A percentile compares a stretch with the other conserved stretches of the same genome.
Evolutionary conservation across 1,139 yeast species (phyloP).

Genomic region (Ogataea hybrid): DNA sequence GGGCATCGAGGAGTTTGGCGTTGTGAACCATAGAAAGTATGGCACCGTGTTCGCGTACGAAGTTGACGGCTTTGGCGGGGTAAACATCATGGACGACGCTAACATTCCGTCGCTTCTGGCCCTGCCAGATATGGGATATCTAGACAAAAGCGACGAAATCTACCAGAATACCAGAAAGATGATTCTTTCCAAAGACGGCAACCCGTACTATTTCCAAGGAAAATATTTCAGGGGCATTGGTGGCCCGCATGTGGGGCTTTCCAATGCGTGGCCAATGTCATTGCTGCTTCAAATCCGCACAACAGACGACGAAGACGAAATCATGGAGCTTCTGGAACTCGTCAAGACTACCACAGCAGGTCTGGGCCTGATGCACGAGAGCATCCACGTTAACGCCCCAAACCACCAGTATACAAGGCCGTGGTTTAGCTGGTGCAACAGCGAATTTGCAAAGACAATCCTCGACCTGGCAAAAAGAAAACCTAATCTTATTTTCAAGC

Average conservation of each 20-base stretch:
- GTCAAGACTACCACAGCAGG: conserved; percentile 65
- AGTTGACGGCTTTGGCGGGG: conserved; percentile 83
- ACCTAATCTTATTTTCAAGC: conserved; percentile 67
- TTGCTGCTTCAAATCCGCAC: conserved; percentile 72
- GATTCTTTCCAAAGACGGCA: conserved; percentile 67
- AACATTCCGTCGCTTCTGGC: conserved; percentile 81
- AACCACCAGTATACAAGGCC: conserved; percentile 60
- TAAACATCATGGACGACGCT: conserved; percentile 83
- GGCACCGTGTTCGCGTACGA: conserved; percentile 87
- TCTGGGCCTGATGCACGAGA: conserved; percentile 83
- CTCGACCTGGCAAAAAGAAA: conserved; percentile 69
- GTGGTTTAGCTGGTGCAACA: conserved; percentile 96
- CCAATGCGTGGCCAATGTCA: conserved; percentile 91
- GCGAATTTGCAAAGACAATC: conserved; percentile 85
- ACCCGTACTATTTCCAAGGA: conserved; percentile 76
- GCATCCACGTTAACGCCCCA: conserved; percentile 62
- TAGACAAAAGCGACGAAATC: conserved; percentile 48
- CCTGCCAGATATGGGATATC: conserved; percentile 76
- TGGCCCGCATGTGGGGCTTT: conserved; percentile 85
- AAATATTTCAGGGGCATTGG: conserved; percentile 71
- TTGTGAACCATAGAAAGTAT: conserved; percentile 60
- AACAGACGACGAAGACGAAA: conserved; percentile 68
- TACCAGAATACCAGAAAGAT: conserved; percentile 79
- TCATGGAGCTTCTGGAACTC: conserved; percentile 45
- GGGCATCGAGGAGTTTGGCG: conserved; percentile 66